Conservation (phyloP, 2,329 filamentous ascomycete species). For the Passalora sequoiae region DNA sequence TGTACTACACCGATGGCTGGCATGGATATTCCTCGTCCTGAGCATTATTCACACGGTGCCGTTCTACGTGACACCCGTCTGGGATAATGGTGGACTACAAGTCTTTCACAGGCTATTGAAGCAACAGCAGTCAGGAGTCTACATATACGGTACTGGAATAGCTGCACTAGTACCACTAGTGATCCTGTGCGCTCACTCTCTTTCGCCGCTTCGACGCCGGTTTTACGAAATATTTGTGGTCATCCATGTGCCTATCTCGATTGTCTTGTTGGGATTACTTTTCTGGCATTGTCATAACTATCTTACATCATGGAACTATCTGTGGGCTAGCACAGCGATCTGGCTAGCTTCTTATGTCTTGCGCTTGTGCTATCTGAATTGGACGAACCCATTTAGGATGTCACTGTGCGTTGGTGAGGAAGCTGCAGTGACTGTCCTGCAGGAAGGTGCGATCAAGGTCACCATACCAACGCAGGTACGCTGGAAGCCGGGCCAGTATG, state of each 20-base stretch:
- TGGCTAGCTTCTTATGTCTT: constrained; percentile 69
- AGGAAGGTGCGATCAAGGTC: constrained; percentile 91
- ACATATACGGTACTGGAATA: constrained; percentile 70
- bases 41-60: constrained; percentile 80
- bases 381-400: constrained; percentile 71
- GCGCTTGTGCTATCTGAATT: constrained; percentile 82
- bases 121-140: constrained; percentile 57
- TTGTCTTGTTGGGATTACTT: constrained; percentile 74
- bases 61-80: constrained; percentile 84
- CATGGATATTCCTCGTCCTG: constrained; percentile 77
- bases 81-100: constrained; percentile 68
- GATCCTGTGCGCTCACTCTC: constrained; percentile 79
- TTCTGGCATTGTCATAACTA: constrained; percentile 98
- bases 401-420: constrained; percentile 87
- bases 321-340: constrained; percentile 74
- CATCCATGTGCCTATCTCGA: constrained; percentile 74
- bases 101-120: constrained; percentile 52
- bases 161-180: constrained; percentile 74
- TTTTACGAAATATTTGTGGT: constrained; percentile 83
- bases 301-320: constrained; percentile 81
- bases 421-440: constrained; percentile 80
- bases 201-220: constrained; percentile 68
- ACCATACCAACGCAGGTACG: constrained; percentile 89
- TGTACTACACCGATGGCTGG: constrained; percentile 87
- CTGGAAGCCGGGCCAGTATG: constrained; percentile 91